Evolutionary conservation across 2,329 filamentous ascomycete species (phyloP), one percentile per base, ranked within the genome.

Genomic region (Orbilia oligospora): DNA sequence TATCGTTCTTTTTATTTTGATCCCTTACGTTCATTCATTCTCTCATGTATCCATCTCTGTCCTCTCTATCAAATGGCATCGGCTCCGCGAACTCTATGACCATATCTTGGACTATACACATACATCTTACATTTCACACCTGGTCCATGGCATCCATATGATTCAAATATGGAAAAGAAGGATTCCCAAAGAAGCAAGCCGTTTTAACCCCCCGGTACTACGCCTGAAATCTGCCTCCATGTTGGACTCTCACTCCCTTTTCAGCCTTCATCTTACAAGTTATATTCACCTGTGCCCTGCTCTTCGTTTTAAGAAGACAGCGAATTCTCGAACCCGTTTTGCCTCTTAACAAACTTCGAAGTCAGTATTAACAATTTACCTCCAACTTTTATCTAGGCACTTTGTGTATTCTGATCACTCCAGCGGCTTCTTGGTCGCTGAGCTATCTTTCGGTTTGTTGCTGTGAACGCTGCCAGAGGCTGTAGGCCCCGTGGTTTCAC

Each of bases 401-500:
- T 27, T 53, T 66, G 64, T 66, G 22, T 46, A 58, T 20, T 41
- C 36, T 70, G 72, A 65, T 66, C 38, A 70, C 24, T 36, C 18
- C 66, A 71, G 72, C 72, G 66, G 72, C 66, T 70, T 27, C 41
- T 49, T 44, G 33, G 24, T 68, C 58, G 72, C 72, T 76, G 49
- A 30, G 27, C 27, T 66, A 24, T 44, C 58, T n/a, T 61, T 56
- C 44, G 56, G 65, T 76, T 76, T 76, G 72, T 70, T 51, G 72
- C 58, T 56, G 56, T 48, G 51, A 56, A 65, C 65, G 36, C 36
- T 41, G 20, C n/a, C 27, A 36, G 66, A 76, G 72, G 72, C 72
- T 76, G 65, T 65, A 76, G 66, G 53, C 65, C 72, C 72, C 66
- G 72, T 65, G 46, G 58, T 65, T 36, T 46, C 56, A 63, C 71